Evolutionary conservation across 345 rosid genomes (phyloP).

Genomic region (Raphanus sativus): DNA sequence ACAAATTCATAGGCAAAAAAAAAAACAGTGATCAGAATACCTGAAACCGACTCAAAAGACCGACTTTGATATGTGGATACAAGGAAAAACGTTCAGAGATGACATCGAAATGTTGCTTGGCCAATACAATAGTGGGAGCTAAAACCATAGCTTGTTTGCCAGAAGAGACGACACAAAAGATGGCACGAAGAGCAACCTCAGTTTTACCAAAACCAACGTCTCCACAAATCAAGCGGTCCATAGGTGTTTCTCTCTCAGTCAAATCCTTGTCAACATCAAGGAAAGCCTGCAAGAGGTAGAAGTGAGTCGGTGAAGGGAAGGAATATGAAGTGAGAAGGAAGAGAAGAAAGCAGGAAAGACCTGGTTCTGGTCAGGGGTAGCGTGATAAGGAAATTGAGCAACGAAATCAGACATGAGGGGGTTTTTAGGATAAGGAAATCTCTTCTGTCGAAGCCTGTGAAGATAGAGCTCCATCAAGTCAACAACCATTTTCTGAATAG

Average conservation of each 20-base stretch:
- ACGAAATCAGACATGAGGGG: slow-evolving; percentile 66
- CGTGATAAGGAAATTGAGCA: slow-evolving; percentile 71
- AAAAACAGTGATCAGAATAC: slow-evolving; percentile 39
- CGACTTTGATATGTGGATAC: slow-evolving; percentile 65
- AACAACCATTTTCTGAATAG: slow-evolving; percentile 96
- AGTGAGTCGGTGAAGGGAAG: slow-evolving; percentile 30
- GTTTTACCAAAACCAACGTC: slow-evolving; percentile 99
- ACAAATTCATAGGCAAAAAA: background rate
- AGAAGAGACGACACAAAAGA: slow-evolving; percentile 77
- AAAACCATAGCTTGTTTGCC: slow-evolving; percentile 97
- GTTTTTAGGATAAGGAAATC: slow-evolving; percentile 74
- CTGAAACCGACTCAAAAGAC: slow-evolving; percentile 95
- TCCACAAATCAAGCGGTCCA: slow-evolving; percentile 94
- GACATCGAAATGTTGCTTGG: slow-evolving; percentile 92
- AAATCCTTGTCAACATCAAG: slow-evolving; percentile 86
- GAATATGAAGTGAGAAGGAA: slow-evolving; percentile 1
- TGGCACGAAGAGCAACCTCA: slow-evolving; percentile 94
- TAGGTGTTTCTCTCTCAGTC: slow-evolving; percentile 90
- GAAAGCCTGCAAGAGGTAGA: slow-evolving; percentile 65
- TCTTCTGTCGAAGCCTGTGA: slow-evolving; percentile 81
- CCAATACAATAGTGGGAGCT: slow-evolving; percentile 92
- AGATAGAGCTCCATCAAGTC: slow-evolving; percentile 96
- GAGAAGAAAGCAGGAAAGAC: slow-evolving; percentile 35
- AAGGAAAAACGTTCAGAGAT: slow-evolving; percentile 72
- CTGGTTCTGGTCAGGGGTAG: slow-evolving; percentile 91